Percentiles rank a stretch among this genome's conserved stretches.
phyloP scores from a whole-genome alignment of 305 asterid species.

The Plantago lanceolata region DNA sequence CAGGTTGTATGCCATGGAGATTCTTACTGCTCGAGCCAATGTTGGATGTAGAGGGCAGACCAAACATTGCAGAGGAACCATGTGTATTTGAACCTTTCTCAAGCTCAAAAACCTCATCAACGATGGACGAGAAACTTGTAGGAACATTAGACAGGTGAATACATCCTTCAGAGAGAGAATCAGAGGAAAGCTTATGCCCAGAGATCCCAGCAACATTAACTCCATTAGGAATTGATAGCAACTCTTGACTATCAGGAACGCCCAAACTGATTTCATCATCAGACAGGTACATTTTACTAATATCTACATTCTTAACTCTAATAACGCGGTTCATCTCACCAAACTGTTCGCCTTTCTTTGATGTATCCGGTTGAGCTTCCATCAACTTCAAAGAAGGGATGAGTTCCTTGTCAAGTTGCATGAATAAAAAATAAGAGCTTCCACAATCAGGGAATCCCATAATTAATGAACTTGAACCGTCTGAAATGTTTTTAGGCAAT shows the following conservation, averaged over 20 bases:
- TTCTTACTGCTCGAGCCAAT: conserved; percentile 46
- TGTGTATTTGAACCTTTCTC: conserved; percentile 75
- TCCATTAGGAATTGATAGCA: conserved; percentile 39
- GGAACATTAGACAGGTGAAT: conserved; percentile 43
- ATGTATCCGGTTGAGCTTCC: conserved; percentile 67
- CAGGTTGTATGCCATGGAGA: conserved; percentile 45
- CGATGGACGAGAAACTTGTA: conserved; percentile 67
- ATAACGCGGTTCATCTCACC: conserved; percentile 55
- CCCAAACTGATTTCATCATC: conserved; percentile 82
- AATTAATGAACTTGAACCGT: conserved; percentile 66
- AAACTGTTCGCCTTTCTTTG: conserved; percentile 55
- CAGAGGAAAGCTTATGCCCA: conserved; percentile 50
- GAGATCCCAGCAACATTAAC: conserved; percentile 40
- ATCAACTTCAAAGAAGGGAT: conserved; percentile 79
- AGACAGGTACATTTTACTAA: conserved; percentile 67
- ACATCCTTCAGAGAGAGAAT: conserved; percentile 44
- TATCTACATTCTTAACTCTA: conserved; percentile 66
- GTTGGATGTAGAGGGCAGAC: conserved; percentile 50
- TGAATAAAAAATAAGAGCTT: conserved; percentile 71
- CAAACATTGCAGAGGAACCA: conserved; percentile 43
- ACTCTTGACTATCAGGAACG: conserved; percentile 57
- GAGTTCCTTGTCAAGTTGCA: conserved; percentile 93
- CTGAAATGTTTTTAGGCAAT: conserved; percentile 68
- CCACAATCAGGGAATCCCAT: conserved; percentile 98
- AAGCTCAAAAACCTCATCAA: conserved; percentile 91